Base-by-base conservation (phyloP, 2,329 filamentous ascomycete genomes). In the Lecanicillium sp. region DNA sequence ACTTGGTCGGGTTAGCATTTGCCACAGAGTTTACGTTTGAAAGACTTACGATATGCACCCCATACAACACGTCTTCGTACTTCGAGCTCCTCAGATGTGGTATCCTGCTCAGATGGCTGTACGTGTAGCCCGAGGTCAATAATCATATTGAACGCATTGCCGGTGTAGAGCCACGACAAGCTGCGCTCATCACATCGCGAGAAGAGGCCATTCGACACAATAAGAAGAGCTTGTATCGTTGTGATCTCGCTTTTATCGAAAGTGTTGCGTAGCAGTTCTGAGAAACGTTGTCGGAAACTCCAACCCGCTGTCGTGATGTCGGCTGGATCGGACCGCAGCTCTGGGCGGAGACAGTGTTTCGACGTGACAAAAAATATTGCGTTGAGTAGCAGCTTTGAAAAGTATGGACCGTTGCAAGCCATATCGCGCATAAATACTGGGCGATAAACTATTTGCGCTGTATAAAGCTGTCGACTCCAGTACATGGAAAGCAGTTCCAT, bases 71-170 rank as follows among this genome's bases (percentile, higher is more conserved):
- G 57, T 4, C 66, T 55, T 2, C 61, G 52, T 3, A 69, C 58
- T 28, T 71, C 67, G 3, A 60, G 49, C 28, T 68, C 65, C 34
- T 71, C 67, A 14, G 61, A 58, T 2, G 59, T 51, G 20, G 60
- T 52, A 5, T 48, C 50, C 5, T 52, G 49, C 12, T 14, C 12
- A 3, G 9, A 20, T 38, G 52, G 48, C 36, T 62, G 59, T 15
- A 69, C 57, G 43, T 72, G 68, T 43, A 76, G 66, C 0, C 69
- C 65, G 6, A 77, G 49, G 46, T 78, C 73, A 27, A 72, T 62
- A 12, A 75, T 57, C 53, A 76, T 67, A n/a, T 70, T 63, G 41
- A 75, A 73, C 0, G 73, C 72, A 43, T 71, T 64, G 1, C 73
- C 73, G 41, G 68, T 64, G 44, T 75, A 75, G 7, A 75, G 48